Evolutionary conservation across 371 early-diverging fungal genomes (phyloP).

Genomic region (Lichtheimia ornata): DNA sequence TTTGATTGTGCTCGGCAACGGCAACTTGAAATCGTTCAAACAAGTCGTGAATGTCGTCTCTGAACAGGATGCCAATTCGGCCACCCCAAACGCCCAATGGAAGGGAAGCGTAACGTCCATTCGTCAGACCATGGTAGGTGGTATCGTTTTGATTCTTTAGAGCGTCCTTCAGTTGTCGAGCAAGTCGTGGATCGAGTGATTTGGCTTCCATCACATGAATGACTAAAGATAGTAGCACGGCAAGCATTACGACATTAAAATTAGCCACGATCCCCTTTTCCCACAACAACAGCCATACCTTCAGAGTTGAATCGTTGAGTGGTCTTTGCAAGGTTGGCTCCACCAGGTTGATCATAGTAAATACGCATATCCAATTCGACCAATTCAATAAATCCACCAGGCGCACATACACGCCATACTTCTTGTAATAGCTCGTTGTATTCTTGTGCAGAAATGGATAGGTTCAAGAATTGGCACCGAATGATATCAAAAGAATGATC

Average conservation of each 20-base stretch:
- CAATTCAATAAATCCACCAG: constrained; percentile 39
- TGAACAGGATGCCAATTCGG: constrained; percentile 41
- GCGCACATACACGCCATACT: constrained; percentile 33
- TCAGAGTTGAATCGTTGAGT: constrained; percentile 35
- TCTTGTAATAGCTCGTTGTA: constrained; percentile 33
- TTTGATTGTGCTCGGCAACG: constrained; percentile 4
- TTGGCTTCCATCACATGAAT: constrained; percentile 31
- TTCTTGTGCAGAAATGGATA: constrained; percentile 25
- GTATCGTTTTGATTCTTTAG: constrained; percentile 7
- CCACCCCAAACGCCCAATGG: constrained; percentile 53
- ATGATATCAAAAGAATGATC: constrained; percentile 42
- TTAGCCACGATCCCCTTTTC: no score
- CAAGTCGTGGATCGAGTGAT: constrained; percentile 33
- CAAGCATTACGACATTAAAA: no score
- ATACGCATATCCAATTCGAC: constrained; percentile 44
- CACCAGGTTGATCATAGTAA: constrained; percentile 26
- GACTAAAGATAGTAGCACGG: constrained; percentile 11
- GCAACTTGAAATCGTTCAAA: constrained; percentile 21
- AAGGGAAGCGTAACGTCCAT: constrained; percentile 36
- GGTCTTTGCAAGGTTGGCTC: constrained; percentile 10
- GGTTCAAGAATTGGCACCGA: constrained; percentile 29
- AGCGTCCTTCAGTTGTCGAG: constrained; percentile 20
- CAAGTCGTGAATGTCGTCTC: constrained; percentile 37
- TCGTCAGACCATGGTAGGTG: constrained; percentile 11
- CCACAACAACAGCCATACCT: constrained; percentile 23